Percentiles rank a stretch among this genome's conserved stretches.
These are phyloP conservation scores for Zostera marina DNA, from an alignment of 116 monocot species.

Conservation along the genomic window DNA sequence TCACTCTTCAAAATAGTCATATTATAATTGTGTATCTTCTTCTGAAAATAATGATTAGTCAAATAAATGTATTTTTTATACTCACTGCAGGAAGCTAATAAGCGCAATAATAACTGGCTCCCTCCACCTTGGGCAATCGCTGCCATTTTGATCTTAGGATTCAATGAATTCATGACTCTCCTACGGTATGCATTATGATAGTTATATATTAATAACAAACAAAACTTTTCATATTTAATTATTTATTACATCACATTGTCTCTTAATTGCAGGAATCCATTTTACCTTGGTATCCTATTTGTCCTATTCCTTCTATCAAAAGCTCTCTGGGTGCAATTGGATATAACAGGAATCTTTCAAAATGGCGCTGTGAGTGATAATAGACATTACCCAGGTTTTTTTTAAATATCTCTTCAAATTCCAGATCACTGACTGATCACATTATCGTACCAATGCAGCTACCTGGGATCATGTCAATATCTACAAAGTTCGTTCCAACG, in stretches of 20 bases:
- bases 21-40: background rate
- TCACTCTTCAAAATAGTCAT: background rate
- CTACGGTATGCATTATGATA: slow-evolving; percentile 28
- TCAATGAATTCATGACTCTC: slow-evolving; percentile 91
- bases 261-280: slow-evolving; percentile 44
- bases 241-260: background rate
- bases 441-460: slow-evolving; percentile 26
- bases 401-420: background rate
- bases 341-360: slow-evolving; percentile 47
- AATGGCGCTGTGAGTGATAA: slow-evolving; percentile 59
- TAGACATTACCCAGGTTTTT: background rate
- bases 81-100: slow-evolving; percentile 53
- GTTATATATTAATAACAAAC: background rate
- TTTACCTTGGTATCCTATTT: slow-evolving; percentile 61
- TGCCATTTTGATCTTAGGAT: slow-evolving; percentile 49
- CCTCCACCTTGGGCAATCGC: slow-evolving; percentile 71
- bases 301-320: slow-evolving; percentile 55
- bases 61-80: background rate
- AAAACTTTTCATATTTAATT: background rate
- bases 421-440: background rate
- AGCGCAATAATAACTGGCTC: slow-evolving; percentile 80
- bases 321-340: slow-evolving; percentile 88
- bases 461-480: slow-evolving; percentile 56
- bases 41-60: background rate
- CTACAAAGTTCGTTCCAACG: slow-evolving; percentile 73